These are phyloP conservation scores for Candida oleophila DNA, from an alignment of 805 yeast species.

Conservation along the genomic window DNA sequence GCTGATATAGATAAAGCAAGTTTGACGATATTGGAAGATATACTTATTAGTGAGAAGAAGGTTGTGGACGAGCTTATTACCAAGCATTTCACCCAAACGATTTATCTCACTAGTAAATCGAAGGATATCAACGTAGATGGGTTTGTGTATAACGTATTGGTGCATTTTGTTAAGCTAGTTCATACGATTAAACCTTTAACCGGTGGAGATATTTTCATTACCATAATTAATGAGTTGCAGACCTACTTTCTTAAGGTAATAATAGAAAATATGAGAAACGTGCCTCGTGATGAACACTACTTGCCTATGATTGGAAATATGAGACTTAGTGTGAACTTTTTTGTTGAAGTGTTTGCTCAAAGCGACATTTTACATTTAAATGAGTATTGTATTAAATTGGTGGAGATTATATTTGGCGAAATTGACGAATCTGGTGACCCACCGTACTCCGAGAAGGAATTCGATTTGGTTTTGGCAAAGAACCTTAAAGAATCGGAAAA, in stretches of 20 bases:
- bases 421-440: constrained; percentile 23
- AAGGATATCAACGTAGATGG: constrained; percentile 30
- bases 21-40: constrained; percentile 39
- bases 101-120: constrained; percentile 1
- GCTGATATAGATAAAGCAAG: constrained; percentile 42
- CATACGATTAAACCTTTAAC: constrained; percentile 42
- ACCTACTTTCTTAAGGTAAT: constrained; percentile 32
- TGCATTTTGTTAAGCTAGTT: constrained; percentile 41
- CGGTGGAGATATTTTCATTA: constrained; percentile 32
- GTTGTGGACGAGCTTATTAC: constrained; percentile 29
- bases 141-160: constrained; percentile 36
- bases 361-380: constrained; percentile 32
- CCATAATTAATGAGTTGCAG: constrained; percentile 38
- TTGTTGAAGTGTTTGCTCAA: constrained; percentile 38
- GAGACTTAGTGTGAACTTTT: constrained; percentile 37
- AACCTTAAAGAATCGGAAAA: constrained; percentile 26
- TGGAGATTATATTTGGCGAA: constrained; percentile 28
- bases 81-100: constrained; percentile 22
- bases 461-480: constrained; percentile 25
- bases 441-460: constrained; percentile 24
- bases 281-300: constrained; percentile 13
- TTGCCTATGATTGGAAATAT: constrained; percentile 22
- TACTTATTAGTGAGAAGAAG: constrained; percentile 33
- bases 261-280: constrained; percentile 28
- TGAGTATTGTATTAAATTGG: constrained; percentile 31